These are phyloP conservation scores for Pythium phragmiticola DNA, from an alignment of 352 stramenopile species.

Conservation along the genomic window DNA sequence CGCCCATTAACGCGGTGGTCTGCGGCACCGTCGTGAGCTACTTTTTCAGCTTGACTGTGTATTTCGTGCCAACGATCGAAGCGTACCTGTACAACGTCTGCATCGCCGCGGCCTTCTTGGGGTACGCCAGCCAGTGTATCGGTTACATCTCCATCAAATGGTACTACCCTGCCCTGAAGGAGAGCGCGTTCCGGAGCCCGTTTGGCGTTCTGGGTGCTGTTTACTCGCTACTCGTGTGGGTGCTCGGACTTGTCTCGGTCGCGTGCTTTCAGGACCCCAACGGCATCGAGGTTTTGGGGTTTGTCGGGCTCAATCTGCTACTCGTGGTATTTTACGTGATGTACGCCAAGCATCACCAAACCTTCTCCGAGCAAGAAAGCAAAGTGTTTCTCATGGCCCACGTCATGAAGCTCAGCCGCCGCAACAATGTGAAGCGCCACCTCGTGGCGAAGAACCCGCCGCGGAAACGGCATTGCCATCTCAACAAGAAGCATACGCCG, in stretches of 20 bases:
- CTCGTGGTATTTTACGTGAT: constrained; percentile 29
- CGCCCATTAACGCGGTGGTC: constrained; percentile 28
- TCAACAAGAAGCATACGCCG: constrained; percentile 18
- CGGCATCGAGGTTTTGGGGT: constrained; percentile 17
- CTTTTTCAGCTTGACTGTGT: constrained; percentile 25
- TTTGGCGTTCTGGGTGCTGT: constrained; percentile 32
- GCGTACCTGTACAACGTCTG: constrained; percentile 29
- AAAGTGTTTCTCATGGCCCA: constrained; percentile 36
- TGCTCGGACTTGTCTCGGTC: constrained; percentile 28
- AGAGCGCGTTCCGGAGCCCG: constrained; percentile 27
- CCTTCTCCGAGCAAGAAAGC: constrained; percentile 34
- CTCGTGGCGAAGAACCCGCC: constrained; percentile 22
- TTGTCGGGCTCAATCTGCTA: constrained; percentile 15
- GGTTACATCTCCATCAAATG: constrained; percentile 34
- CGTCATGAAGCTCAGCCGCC: constrained; percentile 29
- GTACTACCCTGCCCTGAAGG: constrained; percentile 17
- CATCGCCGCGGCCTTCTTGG: constrained; percentile 27
- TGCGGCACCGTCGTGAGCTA: constrained; percentile 28
- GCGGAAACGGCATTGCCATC: constrained; percentile 16
- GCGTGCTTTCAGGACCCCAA: constrained; percentile 27
- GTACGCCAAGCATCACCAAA: constrained; percentile 31
- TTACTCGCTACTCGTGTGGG: constrained; percentile 32
- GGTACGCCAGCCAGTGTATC: constrained; percentile 34
- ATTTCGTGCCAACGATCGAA: constrained; percentile 24
- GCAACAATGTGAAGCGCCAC: constrained; percentile 12